Conservation (phyloP, 169 alveolate genomes). For the Eimeria sp. region DNA sequence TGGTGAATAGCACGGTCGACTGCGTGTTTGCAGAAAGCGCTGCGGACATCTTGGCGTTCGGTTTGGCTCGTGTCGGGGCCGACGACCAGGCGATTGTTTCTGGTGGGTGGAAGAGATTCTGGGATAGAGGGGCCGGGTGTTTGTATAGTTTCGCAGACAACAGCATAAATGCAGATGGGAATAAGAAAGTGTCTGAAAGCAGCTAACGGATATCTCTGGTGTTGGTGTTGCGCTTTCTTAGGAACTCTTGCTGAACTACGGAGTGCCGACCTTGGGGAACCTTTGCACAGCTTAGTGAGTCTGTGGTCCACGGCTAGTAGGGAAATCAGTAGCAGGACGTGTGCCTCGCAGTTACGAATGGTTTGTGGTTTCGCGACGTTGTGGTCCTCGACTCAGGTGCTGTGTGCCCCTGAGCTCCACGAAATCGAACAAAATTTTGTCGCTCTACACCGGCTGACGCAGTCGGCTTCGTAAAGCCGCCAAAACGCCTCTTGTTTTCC, state of each 20-base stretch:
- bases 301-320: neutral
- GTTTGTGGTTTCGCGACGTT: neutral
- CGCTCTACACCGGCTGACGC: conserved; percentile 46
- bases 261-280: conserved; percentile 78
- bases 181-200: neutral
- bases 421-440: conserved; percentile 79
- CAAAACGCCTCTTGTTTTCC: neutral
- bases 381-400: conserved; percentile 60
- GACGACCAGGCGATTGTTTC: conserved; percentile 75
- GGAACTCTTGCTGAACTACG: conserved; percentile 82
- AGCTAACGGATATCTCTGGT: too few relatives aligned
- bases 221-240: neutral
- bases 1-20: neutral
- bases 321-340: neutral
- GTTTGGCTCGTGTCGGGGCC: conserved; percentile 84
- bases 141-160: neutral
- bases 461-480: neutral
- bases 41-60: conserved; percentile 57
- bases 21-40: conserved; percentile 41
- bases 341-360: neutral
- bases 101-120: conserved; percentile 37
- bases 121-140: neutral
- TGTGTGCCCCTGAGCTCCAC: conserved; percentile 85
- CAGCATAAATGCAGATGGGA: neutral
- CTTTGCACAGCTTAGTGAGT: conserved; percentile 84